These are phyloP conservation scores for Pilobolus umbonatus DNA, from an alignment of 192 early-diverging fungal genomes.

Conservation along the genomic window DNA sequence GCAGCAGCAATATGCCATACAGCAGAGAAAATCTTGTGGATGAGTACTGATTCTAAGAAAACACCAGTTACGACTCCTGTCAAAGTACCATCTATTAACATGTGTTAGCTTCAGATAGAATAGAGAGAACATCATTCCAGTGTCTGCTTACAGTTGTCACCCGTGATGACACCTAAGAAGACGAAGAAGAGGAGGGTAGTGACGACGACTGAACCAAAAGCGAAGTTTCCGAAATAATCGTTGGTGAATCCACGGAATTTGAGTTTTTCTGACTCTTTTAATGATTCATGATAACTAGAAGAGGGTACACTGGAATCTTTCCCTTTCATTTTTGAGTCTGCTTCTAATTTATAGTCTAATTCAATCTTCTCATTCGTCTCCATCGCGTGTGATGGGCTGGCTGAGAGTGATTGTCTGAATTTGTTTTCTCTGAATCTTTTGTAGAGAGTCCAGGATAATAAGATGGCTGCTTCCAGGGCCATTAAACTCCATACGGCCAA, in stretches of 20 bases:
- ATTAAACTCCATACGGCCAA: conserved; percentile 48
- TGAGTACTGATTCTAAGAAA: conserved; percentile 57
- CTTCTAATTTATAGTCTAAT: conserved; percentile 6
- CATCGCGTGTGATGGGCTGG: not conserved
- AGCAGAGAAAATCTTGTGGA: conserved; percentile 60
- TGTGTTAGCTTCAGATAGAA: not conserved
- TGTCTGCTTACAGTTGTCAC: conserved; percentile 62
- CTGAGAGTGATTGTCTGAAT: too few species aligned
- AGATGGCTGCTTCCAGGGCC: conserved; percentile 38
- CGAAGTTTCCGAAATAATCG: conserved; percentile 48
- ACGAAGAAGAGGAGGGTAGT: conserved; percentile 62
- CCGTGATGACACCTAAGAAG: conserved; percentile 60
- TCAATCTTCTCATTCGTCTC: conserved; percentile 2
- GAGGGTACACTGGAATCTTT: not conserved
- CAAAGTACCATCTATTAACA: conserved; percentile 43
- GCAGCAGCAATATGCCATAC: conserved; percentile 70
- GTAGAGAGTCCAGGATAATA: conserved; percentile 50
- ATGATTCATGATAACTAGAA: not conserved
- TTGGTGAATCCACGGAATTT: conserved; percentile 61
- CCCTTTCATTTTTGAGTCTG: not conserved
- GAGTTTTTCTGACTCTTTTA: conserved; percentile 34
- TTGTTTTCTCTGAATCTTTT: conserved; percentile 31
- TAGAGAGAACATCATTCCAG: not conserved
- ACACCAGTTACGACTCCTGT: conserved; percentile 45
- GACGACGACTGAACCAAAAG: conserved; percentile 43